phyloP scores from a whole-genome alignment of 192 early-diverging fungal species.

The Coemansia asiatica region DNA sequence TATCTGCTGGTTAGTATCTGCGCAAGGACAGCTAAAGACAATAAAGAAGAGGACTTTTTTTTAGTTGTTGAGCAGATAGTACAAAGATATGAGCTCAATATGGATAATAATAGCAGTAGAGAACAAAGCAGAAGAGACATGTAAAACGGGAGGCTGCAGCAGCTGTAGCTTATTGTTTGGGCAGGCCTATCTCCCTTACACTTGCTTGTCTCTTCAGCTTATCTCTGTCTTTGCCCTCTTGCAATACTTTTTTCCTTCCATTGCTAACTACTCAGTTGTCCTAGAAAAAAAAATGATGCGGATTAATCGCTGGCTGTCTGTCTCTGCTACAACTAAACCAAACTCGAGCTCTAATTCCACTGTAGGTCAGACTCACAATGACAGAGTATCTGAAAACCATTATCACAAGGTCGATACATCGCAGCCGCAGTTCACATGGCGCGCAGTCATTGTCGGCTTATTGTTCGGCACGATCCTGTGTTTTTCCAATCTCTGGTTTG shows the following conservation, averaged over 20 bases:
- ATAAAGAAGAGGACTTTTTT: no score
- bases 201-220: background rate
- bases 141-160: background rate
- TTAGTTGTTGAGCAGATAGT: background rate
- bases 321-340: background rate
- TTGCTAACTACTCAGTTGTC: no score
- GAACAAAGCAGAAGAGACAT: background rate
- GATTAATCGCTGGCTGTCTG: background rate
- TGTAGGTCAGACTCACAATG: background rate
- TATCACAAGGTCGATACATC: constrained; percentile 37
- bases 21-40: background rate
- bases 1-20: constrained; percentile 10
- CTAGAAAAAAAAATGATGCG: background rate
- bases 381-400: background rate
- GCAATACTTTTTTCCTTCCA: background rate
- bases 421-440: constrained; percentile 52
- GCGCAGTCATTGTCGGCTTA: constrained; percentile 61
- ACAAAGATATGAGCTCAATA: no score
- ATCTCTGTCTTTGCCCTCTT: no score
- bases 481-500: constrained; percentile 90
- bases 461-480: constrained; percentile 68
- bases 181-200: background rate
- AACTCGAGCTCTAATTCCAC: background rate
- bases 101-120: background rate
- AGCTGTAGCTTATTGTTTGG: background rate